These are phyloP conservation scores for Phytopythium vexans DNA, from an alignment of 352 stramenopile species.

Conservation along the genomic window DNA sequence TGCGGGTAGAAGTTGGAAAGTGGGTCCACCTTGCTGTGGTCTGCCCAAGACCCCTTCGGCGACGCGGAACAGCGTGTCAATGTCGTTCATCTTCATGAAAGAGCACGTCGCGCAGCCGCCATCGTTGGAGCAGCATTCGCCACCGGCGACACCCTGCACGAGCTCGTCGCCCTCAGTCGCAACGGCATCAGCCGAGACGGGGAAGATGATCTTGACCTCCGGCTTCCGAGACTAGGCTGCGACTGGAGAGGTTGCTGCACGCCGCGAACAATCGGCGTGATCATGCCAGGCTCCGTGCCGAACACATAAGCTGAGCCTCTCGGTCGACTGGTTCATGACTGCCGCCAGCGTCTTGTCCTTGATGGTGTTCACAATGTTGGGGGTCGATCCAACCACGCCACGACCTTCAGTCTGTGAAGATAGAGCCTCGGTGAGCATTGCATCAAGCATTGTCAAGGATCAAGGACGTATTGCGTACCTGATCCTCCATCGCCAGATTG, in stretches of 20 bases:
- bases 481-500: conserved; percentile 93
- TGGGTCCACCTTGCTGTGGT: conserved; percentile 31
- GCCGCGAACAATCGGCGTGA: conserved; percentile 94
- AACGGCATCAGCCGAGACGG: conserved; percentile 92
- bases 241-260: conserved; percentile 82
- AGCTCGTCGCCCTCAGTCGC: conserved; percentile 68
- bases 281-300: conserved; percentile 97
- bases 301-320: conserved; percentile 93
- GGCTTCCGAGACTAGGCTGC: conserved; percentile 45
- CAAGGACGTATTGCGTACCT: conserved; percentile 2
- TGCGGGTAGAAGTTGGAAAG: conserved; percentile 89
- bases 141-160: conserved; percentile 88
- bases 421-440: not conserved
- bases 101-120: too few species aligned
- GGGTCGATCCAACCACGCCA: conserved; percentile 94
- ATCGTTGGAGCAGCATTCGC: too few species aligned
- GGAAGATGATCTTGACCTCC: conserved; percentile 96
- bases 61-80: conserved; percentile 94
- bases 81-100: conserved; percentile 99
- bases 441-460: not conserved
- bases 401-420: conserved; percentile 63
- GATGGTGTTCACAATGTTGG: conserved; percentile 97
- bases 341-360: conserved; percentile 91
- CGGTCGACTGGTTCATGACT: conserved; percentile 44
- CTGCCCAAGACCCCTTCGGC: conserved; percentile 48